Base-by-base conservation (phyloP, 345 rosid species). In the Turnera subulata region DNA sequence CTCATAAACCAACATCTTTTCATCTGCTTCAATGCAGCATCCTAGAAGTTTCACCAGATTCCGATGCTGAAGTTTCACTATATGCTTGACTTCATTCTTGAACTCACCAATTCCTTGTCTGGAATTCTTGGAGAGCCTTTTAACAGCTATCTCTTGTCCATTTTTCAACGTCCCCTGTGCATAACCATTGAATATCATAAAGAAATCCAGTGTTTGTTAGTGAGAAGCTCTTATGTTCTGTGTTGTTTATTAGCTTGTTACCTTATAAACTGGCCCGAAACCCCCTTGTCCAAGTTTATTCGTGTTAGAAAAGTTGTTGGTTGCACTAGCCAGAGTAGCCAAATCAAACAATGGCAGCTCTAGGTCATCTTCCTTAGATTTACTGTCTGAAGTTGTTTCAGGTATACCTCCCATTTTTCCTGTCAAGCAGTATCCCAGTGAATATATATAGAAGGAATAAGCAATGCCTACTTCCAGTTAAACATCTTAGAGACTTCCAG, bases 31-130 rank as follows among this genome's bases (percentile, higher is more conserved):
- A 8, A 66, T 19, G 63, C 75, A 75, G 49, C 67, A 75, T 13
- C 73, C 79, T 6, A 70, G 48, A 51, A 76, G 61, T 46, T 59
- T 64, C 2, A 72, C 74, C 16, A 71, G 69, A 60, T 76, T 71
- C 11, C 50, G 56, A 35, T 68, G 76, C 51, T 64, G 74, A 23
- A 71, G 67, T 62, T 76, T 71, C 9, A 72, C 67, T 8, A 71
- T 64, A 0, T 63, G 24, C 20, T 56, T 43, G 0, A 65, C 68
- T 51, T 72, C 69, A 14, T 72, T 71, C 35, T 61, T 63, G 56
- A 61, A 65, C 74, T 72, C 70, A 16, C 46, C 40, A 10, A 72
- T 1, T 16, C 75, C 77, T 14, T 76, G 75, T 14, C 55, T 35
- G 9, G 75, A 72, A 24, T 37, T n/a, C 23, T 24, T 51, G 12